phyloP scores from a whole-genome alignment of 768 basidiomycete species.

The Candolleomyces eurysporus region DNA sequence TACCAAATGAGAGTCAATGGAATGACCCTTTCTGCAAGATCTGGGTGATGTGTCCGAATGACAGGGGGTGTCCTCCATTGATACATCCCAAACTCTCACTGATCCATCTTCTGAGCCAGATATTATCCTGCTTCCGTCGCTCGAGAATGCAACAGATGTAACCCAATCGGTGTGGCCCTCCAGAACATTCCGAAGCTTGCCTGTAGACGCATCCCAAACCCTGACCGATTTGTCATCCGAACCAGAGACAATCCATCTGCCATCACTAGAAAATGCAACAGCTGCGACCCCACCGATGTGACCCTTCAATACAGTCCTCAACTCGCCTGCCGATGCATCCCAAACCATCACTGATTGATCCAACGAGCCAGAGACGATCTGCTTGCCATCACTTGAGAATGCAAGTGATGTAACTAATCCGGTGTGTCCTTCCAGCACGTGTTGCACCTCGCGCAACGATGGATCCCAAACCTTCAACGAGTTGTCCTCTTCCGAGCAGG shows the following conservation, averaged over 20 bases:
- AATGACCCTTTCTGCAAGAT: too few species aligned
- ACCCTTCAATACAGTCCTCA: constrained; percentile 4
- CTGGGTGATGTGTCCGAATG: too few species aligned
- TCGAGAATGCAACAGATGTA: neutral
- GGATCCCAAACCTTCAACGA: too few species aligned
- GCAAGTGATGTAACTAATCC: constrained; percentile 14
- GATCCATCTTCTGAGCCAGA: neutral
- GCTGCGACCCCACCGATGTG: constrained; percentile 14
- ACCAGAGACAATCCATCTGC: neutral
- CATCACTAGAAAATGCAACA: constrained; percentile 17
- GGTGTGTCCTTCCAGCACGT: too few species aligned
- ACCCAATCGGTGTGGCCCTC: constrained; percentile 3
- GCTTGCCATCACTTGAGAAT: constrained; percentile 18
- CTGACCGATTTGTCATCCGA: neutral
- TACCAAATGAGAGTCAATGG: too few species aligned
- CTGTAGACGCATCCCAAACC: neutral
- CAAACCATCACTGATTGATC: constrained; percentile 20
- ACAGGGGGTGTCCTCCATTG: too few species aligned
- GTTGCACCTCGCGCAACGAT: too few species aligned
- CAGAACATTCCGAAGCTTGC: neutral
- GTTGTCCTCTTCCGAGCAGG: too few species aligned
- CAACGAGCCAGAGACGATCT: constrained; percentile 11
- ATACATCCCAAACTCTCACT: constrained; percentile 7
- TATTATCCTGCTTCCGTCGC: neutral
- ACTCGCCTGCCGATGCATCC: constrained; percentile 11